Conservation (phyloP, 352 stramenopile genomes). For the Phytopythium ostracodes region DNA sequence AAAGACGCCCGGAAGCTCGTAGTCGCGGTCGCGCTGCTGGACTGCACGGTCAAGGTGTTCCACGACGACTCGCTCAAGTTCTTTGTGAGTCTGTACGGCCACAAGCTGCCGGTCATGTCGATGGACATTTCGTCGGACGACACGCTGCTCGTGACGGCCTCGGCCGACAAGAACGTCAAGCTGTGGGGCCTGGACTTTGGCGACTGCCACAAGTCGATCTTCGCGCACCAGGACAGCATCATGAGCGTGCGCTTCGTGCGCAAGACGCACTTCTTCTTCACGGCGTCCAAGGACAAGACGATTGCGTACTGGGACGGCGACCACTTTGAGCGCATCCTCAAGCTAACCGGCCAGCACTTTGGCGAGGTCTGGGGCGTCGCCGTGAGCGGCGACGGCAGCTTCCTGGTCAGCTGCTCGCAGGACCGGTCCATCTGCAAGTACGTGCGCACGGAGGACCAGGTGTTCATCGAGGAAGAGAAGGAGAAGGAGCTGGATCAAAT, state of each 20-base stretch:
- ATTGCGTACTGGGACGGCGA: constrained; percentile 99
- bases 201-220: constrained; percentile 98
- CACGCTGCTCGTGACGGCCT: constrained; percentile 95
- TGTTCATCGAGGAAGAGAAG: constrained; percentile 98
- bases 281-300: constrained; percentile 96
- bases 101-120: constrained; percentile 98
- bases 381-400: constrained; percentile 91
- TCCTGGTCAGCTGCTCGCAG: constrained; percentile 94
- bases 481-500: constrained; percentile 95
- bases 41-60: constrained; percentile 99
- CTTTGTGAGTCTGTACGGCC: constrained; percentile 98
- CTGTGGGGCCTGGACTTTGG: constrained; percentile 99
- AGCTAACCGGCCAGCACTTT: constrained; percentile 74
- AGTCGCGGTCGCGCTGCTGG: constrained; percentile 89
- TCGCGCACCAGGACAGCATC: constrained; percentile 98
- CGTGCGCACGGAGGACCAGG: constrained; percentile 93
- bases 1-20: constrained; percentile 87
- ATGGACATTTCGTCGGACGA: constrained; percentile 98
- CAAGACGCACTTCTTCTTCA: constrained; percentile 99
- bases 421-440: constrained; percentile 97
- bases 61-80: constrained; percentile 99
- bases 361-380: constrained; percentile 86
- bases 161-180: constrained; percentile 99
- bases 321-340: constrained; percentile 93
- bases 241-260: constrained; percentile 95